A percentile compares a stretch with the other conserved stretches of the same genome.
Conservation (phyloP, 1,284 basidiomycete genomes). For the Grifola frondosa region DNA sequence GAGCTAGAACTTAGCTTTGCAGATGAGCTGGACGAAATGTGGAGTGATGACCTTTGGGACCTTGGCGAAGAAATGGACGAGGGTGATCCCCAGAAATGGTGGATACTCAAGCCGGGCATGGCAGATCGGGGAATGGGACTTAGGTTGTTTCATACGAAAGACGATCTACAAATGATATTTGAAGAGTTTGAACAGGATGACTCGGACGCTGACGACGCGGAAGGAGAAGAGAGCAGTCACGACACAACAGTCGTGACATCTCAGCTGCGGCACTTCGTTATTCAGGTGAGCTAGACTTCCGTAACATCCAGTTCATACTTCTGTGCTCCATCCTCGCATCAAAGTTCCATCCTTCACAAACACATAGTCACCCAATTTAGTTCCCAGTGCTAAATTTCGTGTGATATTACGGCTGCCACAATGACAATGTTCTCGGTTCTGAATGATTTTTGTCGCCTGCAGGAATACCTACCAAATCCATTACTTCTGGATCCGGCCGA, state of each 20-base stretch:
- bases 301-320: constrained; percentile 5
- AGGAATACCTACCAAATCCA: constrained; percentile 85
- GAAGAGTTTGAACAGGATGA: constrained; percentile 76
- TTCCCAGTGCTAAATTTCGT: not conserved
- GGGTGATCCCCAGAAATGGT: constrained; percentile 61
- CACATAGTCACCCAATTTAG: no score
- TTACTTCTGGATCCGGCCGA: constrained; percentile 75
- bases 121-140: constrained; percentile 96
- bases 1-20: constrained; percentile 88
- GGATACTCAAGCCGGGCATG: constrained; percentile 97
- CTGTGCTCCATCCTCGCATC: no score
- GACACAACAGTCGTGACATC: constrained; percentile 74
- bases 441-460: not conserved
- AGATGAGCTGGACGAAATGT: constrained; percentile 94
- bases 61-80: constrained; percentile 64
- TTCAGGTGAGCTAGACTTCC: constrained; percentile 64
- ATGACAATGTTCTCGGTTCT: not conserved
- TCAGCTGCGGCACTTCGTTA: constrained; percentile 94
- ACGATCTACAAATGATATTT: constrained; percentile 77
- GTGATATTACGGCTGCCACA: not conserved
- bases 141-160: constrained; percentile 82
- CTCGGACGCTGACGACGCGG: constrained; percentile 41
- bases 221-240: constrained; percentile 30
- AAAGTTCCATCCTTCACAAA: no score
- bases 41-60: constrained; percentile 93